Base-by-base conservation (phyloP, 306 rosid genomes). In the Begonia peltatifolia region DNA sequence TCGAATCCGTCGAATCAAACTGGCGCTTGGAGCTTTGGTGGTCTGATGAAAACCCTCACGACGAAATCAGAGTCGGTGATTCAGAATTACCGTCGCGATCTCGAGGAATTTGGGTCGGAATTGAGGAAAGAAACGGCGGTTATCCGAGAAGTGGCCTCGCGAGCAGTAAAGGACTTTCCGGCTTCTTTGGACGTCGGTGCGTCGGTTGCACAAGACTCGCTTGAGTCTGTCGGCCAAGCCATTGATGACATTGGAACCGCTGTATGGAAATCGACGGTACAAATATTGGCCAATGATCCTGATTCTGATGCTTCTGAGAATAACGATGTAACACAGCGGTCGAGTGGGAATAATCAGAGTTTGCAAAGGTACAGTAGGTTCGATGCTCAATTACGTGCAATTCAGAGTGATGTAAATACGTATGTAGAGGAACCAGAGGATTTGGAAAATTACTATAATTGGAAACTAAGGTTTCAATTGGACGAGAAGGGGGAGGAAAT, bases 191-290 rank as follows among this genome's bases (percentile, higher is more conserved):
- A 90, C 35, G 84, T 12, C 38, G 96, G 96, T 58, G 76, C 99
- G 20, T 71, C 94, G 41, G 99, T 86, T 47, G 99, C 94, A 16
- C 99, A 90, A 78, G 87, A 72, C 14, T 90, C 96, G 63, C 94
- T 90, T 6, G 99, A 90, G 70, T 71, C 88, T 42, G 96, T 90
- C 2, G 99, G 96, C 14, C 88, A 90, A 52, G 99, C 93, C 41
- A 86, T 90, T 41, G 99, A 90, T 54, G 93, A 86, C n/a, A 81
- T 90, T 59, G 93, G 99, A 6, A 63, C 42, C 79, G 65, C 88
- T 43, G 93, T 90, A 5, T 90, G 96, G 99, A 86, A 76, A 16
- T 86, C 99, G 61, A 86, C 95, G 68, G 73, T 92, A 11, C 76
- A 69, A 80, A 78, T 86, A 22, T 53, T 68, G 10, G 53, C 71